Percentiles rank a stretch among this genome's conserved stretches.
Evolutionary conservation across 164 flowering plant species (phyloP).

Genomic region (Malania oleifera): DNA sequence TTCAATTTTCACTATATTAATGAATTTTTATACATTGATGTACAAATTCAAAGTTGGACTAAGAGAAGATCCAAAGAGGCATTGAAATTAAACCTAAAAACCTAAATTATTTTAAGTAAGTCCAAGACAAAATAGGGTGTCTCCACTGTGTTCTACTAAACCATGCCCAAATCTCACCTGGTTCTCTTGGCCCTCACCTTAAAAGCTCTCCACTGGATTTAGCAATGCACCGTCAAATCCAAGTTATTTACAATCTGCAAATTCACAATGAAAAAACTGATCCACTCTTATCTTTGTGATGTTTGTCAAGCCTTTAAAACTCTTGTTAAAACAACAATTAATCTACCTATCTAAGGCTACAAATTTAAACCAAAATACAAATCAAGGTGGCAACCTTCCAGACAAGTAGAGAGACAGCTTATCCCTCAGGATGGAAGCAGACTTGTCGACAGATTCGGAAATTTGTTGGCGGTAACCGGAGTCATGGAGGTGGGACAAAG

Average conservation of each 20-base stretch:
- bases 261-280: not conserved
- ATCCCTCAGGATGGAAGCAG: constrained; percentile 47
- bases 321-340: not conserved
- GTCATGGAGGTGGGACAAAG: constrained; percentile 54
- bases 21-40: too few species aligned
- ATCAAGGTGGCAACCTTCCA: constrained; percentile 29
- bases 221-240: not conserved
- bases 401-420: constrained; percentile 47
- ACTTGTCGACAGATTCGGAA: constrained; percentile 32
- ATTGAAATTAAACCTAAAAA: too few species aligned
- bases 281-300: not conserved
- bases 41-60: too few species aligned
- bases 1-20: too few species aligned
- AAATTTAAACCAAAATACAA: not conserved
- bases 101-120: too few species aligned
- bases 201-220: not conserved
- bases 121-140: too few species aligned
- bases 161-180: too few species aligned
- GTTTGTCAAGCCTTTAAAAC: not conserved
- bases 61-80: too few species aligned
- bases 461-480: constrained; percentile 41
- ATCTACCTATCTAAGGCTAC: not conserved
- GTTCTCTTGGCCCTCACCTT: not conserved
- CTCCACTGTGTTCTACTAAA: too few species aligned
- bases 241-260: not conserved